A percentile compares a stretch with the other conserved stretches of the same genome.
These are phyloP conservation scores for Yarrowia alimentaria DNA, from an alignment of 805 yeast genomes.

Conservation along the genomic window DNA sequence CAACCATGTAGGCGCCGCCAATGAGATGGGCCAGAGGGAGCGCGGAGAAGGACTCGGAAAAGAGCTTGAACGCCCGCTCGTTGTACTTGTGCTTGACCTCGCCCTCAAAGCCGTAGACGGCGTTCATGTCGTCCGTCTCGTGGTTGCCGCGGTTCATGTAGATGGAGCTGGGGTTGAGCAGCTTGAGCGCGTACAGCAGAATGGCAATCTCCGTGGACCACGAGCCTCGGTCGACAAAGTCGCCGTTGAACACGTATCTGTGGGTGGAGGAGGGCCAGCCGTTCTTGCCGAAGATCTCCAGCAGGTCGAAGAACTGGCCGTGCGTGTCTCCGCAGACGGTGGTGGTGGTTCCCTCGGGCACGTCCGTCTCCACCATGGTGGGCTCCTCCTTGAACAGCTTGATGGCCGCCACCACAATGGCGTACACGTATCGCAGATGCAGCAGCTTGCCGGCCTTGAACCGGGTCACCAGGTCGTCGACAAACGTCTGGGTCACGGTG, in stretches of 20 bases:
- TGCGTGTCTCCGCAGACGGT: constrained; percentile 98
- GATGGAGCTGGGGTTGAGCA: constrained; percentile 66
- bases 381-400: constrained; percentile 63
- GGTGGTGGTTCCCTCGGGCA: constrained; percentile 44
- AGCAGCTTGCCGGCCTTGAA: constrained; percentile 72
- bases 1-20: constrained; percentile 73
- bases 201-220: constrained; percentile 98
- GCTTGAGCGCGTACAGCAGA: constrained; percentile 70
- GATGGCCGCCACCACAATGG: constrained; percentile 71
- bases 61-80: constrained; percentile 73
- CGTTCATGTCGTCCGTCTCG: constrained; percentile 95
- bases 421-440: constrained; percentile 81
- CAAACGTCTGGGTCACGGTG: constrained; percentile 53
- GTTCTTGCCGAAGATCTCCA: constrained; percentile 70
- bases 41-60: constrained; percentile 79
- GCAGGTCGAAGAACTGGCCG: constrained; percentile 90
- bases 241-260: constrained; percentile 88
- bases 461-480: constrained; percentile 61
- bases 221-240: constrained; percentile 95
- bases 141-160: constrained; percentile 93
- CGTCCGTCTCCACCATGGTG: constrained; percentile 68
- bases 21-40: constrained; percentile 84
- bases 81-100: constrained; percentile 91
- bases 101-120: constrained; percentile 92
- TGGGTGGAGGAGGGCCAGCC: constrained; percentile 70